Percentiles rank a stretch among this genome's conserved stretches.
phyloP scores from a whole-genome alignment of 1,284 basidiomycete species.

The Pseudomicrostroma phylloplanum region DNA sequence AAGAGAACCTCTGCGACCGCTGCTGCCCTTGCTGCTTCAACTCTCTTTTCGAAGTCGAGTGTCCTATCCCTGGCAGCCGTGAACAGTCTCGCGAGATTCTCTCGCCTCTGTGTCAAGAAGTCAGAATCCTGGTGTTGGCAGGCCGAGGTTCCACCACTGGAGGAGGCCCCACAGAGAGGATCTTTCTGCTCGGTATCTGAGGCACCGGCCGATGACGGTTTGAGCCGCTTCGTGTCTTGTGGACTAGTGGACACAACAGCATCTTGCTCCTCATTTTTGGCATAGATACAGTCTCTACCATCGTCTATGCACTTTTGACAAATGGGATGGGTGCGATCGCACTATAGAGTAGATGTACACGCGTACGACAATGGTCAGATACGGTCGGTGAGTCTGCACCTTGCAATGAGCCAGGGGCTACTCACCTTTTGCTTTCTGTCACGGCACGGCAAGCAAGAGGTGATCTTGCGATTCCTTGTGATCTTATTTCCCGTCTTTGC shows the following conservation, averaged over 20 bases:
- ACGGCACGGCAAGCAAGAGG: conserved; percentile 35
- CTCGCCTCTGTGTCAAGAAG: too few species aligned
- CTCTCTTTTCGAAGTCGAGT: conserved; percentile 12
- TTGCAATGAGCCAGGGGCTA: too few species aligned
- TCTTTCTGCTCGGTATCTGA: too few species aligned
- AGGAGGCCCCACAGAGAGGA: too few species aligned
- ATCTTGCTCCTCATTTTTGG: conserved; percentile 21
- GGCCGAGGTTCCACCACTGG: too few species aligned
- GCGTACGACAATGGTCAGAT: neutral
- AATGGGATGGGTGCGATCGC: conserved; percentile 38
- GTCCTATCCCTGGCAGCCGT: neutral
- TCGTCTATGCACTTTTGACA: conserved; percentile 33
- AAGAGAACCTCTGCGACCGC: conserved; percentile 35
- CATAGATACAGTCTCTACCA: conserved; percentile 31
- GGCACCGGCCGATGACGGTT: too few species aligned
- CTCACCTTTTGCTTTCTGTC: conserved; percentile 40
- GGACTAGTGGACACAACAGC: too few species aligned
- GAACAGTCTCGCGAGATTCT: too few species aligned
- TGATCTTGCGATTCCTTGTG: conserved; percentile 40
- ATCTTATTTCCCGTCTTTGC: conserved; percentile 39
- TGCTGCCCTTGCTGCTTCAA: conserved; percentile 36
- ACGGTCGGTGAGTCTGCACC: neutral
- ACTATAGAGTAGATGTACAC: conserved; percentile 16
- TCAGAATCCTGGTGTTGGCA: too few species aligned
- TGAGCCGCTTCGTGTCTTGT: too few species aligned